Evolutionary conservation across 495 filamentous ascomycete genomes (phyloP), one percentile per base, ranked within the genome.

Genomic region (Elasticomyces elasticus): DNA sequence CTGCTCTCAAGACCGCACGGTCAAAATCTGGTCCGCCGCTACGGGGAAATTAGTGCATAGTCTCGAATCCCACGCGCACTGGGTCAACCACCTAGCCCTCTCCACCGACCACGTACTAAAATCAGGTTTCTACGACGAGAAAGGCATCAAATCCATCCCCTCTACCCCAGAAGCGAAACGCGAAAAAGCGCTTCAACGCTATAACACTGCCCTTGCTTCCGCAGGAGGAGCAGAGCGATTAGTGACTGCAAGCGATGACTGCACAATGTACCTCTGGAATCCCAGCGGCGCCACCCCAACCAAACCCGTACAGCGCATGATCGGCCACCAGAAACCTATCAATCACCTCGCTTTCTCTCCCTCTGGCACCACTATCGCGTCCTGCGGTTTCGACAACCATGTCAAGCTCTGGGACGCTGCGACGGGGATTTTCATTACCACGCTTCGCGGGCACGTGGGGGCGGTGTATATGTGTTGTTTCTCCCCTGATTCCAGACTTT

Each of bases 181-280:
- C 27, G 74, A 75, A 9, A 88, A 88, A 60, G 89, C 92, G 0
- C 81, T 79, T 62, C 79, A 87, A 59, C 79, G 89, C n/a, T 97
- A 90, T 60, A 85, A 88, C 61, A 89, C 90, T 6, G 90, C 90
- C 7, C 91, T 79, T 12, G 75, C 89, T 33, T 78, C 83, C 33
- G 86, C 85, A 48, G 80, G 84, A 61, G 77, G 92, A 33, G 79
- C 86, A 1, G 92, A 99, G 70, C 80, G 89, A 19, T 72, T 96
- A 2, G 89, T 94, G 1, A 89, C 88, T 1, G 94, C 91, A 1
- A 86, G 82, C 63, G 92, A 99, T 62, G 94, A 99, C 64, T 92
- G 87, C 71, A 97, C 92, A 5, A 92, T 97, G 76, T 95, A 86
- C 63, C 78, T 99, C 45, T 99, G 94, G 94, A 86, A 94, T 28